A percentile compares a stretch with the other conserved stretches of the same genome.
Conservation (phyloP, 2,329 filamentous ascomycete species). For the Aspergillus carbonarius region DNA sequence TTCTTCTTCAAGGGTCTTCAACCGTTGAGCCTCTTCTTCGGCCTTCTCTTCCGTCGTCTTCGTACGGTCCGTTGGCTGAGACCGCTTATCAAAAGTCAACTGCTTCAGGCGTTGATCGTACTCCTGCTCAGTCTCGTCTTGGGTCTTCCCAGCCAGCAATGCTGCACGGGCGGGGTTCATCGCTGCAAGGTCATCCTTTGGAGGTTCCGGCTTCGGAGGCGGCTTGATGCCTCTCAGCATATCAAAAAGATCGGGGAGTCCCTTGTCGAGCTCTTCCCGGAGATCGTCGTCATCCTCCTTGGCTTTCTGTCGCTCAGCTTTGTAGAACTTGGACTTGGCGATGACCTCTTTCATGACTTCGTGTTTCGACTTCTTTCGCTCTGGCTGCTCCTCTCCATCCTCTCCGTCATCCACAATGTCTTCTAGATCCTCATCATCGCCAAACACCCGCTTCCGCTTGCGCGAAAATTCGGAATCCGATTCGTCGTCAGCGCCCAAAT, state of each 20-base stretch:
- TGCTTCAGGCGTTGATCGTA: constrained; percentile 84
- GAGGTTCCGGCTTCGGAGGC: constrained; percentile 51
- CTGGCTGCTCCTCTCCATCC: constrained; percentile 61
- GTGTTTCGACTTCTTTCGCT: constrained; percentile 89
- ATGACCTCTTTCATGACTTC: constrained; percentile 99
- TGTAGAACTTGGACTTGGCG: constrained; percentile 92
- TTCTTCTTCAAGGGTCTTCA: constrained; percentile 80
- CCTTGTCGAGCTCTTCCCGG: constrained; percentile 78
- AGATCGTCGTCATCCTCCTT: constrained; percentile 94
- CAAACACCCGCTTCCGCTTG: constrained; percentile 52
- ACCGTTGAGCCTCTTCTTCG: constrained; percentile 70
- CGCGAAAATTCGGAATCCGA: constrained; percentile 54
- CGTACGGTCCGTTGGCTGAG: constrained; percentile 80
- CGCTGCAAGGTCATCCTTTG: constrained; percentile 45
- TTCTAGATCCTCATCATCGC: constrained; percentile 29
- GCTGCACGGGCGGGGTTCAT: constrained; percentile 66
- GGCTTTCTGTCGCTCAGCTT: constrained; percentile 85
- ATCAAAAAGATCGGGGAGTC: constrained; percentile 71
- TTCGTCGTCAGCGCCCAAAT: constrained; percentile 62
- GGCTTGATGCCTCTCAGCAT: constrained; percentile 63
- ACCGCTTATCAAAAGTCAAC: constrained; percentile 78
- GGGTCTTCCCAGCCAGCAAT: constrained; percentile 60
- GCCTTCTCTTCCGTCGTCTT: constrained; percentile 88
- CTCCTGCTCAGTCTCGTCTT: constrained; percentile 72
- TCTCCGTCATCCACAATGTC: constrained; percentile 42